phyloP scores from a whole-genome alignment of 805 yeast genomes.

The Pichia nakasei region DNA sequence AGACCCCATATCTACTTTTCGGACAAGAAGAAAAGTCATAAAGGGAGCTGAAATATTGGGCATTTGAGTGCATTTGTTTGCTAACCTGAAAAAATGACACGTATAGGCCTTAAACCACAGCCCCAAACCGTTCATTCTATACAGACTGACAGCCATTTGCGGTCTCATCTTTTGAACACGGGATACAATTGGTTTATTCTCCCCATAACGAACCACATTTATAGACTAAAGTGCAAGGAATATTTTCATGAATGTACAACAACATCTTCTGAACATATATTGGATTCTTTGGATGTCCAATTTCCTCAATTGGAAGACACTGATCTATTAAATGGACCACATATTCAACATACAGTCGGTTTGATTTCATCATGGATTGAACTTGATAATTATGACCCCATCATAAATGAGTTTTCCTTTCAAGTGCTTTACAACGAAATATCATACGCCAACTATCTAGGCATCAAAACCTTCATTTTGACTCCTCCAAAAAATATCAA shows the following conservation, averaged over 20 bases:
- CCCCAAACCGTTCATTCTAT: conserved; percentile 24
- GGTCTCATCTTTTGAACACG: conserved; percentile 18
- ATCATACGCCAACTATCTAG: conserved; percentile 49
- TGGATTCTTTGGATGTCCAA: conserved; percentile 28
- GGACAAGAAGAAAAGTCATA: too few relatives aligned
- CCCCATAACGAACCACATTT: conserved; percentile 45
- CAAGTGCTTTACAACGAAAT: conserved; percentile 54
- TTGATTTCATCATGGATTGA: conserved; percentile 64
- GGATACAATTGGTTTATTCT: conserved; percentile 48
- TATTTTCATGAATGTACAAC: conserved; percentile 24
- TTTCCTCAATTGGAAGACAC: conserved; percentile 21
- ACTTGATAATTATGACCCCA: conserved; percentile 43
- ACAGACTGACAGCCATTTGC: conserved; percentile 22
- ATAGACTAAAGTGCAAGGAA: conserved; percentile 34
- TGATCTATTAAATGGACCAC: conserved; percentile 30
- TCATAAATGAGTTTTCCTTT: conserved; percentile 42
- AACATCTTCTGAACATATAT: background rate
- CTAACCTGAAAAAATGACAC: background rate
- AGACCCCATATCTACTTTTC: too few relatives aligned
- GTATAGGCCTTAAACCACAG: conserved; percentile 40
- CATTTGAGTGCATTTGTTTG: too few relatives aligned
- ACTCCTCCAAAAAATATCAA: conserved; percentile 58
- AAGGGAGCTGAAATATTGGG: too few relatives aligned
- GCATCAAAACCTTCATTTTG: conserved; percentile 44
- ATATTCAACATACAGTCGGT: conserved; percentile 40